Percentiles rank a stretch among this genome's conserved stretches.
These are phyloP conservation scores for Venturia asperata DNA, from an alignment of 2,329 filamentous ascomycete species.

Conservation along the genomic window DNA sequence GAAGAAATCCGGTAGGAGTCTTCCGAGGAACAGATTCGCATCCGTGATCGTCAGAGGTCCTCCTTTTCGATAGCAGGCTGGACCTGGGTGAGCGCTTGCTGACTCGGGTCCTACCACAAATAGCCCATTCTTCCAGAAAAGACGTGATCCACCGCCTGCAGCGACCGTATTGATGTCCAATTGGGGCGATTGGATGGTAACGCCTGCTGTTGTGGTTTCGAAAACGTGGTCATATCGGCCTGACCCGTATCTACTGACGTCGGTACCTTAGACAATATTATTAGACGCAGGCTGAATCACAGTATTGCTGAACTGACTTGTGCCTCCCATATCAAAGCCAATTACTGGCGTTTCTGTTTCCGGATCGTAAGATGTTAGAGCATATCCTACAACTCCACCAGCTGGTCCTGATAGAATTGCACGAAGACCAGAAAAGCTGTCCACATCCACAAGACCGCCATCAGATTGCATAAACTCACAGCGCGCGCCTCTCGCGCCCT, in stretches of 20 bases:
- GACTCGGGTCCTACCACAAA: conserved; percentile 89
- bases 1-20: conserved; percentile 83
- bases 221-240: conserved; percentile 90
- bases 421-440: conserved; percentile 74
- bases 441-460: conserved; percentile 63
- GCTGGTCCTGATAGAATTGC: conserved; percentile 85
- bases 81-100: conserved; percentile 80
- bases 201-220: conserved; percentile 88
- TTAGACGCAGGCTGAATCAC: background rate
- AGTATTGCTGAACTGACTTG: conserved; percentile 41
- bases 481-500: conserved; percentile 61
- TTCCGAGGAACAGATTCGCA: conserved; percentile 77
- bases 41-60: conserved; percentile 90
- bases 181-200: conserved; percentile 86
- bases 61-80: conserved; percentile 83
- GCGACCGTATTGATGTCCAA: conserved; percentile 94
- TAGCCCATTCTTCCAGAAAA: conserved; percentile 83
- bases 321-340: conserved; percentile 94
- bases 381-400: conserved; percentile 90
- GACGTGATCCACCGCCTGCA: conserved; percentile 73
- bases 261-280: conserved; percentile 44
- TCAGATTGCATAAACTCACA: conserved; percentile 97
- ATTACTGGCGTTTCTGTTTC: conserved; percentile 79
- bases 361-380: conserved; percentile 81
- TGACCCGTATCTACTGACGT: conserved; percentile 79